Conservation (phyloP, 2,329 filamentous ascomycete genomes). For the Exophiala spinifera region DNA sequence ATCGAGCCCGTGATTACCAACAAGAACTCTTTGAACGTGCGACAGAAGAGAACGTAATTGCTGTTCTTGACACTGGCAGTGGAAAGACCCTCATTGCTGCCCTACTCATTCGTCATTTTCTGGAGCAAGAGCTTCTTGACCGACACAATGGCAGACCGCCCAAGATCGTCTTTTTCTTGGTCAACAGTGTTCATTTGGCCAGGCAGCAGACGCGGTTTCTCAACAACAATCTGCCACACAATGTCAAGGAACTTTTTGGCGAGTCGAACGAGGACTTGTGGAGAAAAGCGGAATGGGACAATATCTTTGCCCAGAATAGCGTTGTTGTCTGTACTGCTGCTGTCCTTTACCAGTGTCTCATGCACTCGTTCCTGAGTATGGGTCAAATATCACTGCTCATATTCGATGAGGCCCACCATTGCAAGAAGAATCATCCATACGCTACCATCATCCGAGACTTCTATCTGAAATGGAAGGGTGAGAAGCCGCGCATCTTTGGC, state of each 20-base stretch:
- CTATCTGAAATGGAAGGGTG: constrained; percentile 55
- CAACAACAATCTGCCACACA: constrained; percentile 73
- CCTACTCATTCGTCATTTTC: constrained; percentile 70
- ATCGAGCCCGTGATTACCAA: constrained; percentile 84
- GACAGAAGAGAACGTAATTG: constrained; percentile 81
- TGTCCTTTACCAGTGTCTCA: constrained; percentile 73
- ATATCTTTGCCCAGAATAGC: constrained; percentile 64
- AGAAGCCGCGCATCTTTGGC: constrained; percentile 76
- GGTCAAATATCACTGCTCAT: constrained; percentile 82
- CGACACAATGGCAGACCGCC: constrained; percentile 58
- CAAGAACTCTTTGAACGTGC: constrained; percentile 85
- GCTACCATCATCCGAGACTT: constrained; percentile 85
- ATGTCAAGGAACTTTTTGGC: constrained; percentile 72
- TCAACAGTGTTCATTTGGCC: constrained; percentile 69
- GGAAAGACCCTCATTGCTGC: constrained; percentile 97
- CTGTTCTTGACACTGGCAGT: constrained; percentile 68
- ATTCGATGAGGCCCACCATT: constrained; percentile 94
- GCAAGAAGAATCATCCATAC: constrained; percentile 91
- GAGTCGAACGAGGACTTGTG: constrained; percentile 61
- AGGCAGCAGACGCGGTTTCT: constrained; percentile 86
- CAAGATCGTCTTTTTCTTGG: constrained; percentile 80
- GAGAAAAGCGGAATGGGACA: constrained; percentile 57
- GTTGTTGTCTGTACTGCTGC: constrained; percentile 91
- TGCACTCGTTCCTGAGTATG: constrained; percentile 76
- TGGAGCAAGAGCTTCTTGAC: constrained; percentile 73